Evolutionary conservation across 23 red algal species (phyloP), one percentile per base, ranked within the genome.

Genomic region (Gracilaria caudata): DNA sequence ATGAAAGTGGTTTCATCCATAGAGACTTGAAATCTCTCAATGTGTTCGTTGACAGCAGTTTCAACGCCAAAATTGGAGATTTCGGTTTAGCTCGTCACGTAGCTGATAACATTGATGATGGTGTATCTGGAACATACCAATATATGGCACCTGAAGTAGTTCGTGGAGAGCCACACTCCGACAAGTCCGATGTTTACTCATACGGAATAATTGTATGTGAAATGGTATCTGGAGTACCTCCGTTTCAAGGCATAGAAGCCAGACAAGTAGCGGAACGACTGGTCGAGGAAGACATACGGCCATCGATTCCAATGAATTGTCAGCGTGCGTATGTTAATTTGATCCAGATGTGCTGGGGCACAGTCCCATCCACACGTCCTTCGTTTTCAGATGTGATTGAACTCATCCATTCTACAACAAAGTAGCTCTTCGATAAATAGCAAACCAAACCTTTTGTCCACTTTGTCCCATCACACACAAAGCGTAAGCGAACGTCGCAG

Each of bases 11-110:
- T 9, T 65, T 98, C 14, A 10, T 98, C 47, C 96, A 98, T 70
- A 59, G 93, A 51, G 96, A 98, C 73, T 74, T 98, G 20, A 98
- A 98, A 72, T 93, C 92, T 7, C 60, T 92, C n/a, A 98, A 98
- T 68, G 20, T 98, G n/a, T 81, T 98, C 65, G 59, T 98, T 26
- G 96, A 98, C 78, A 77, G 55, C 46, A 64, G 74, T 68, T 98
- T 88, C 85, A 94, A 82, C 71, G 77, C 80, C 64, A 95, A 95
- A 75, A 79, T 98, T 43, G 89, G 93, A 10, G 96, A 98, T 39
- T 98, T 98, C 65, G 81, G 79, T 79, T 30, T 85, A 39, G 34
- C 79, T 77, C 53, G 65, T 61, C 44, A 78, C 55, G 66, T 38
- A 36, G 30, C 46, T 5, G 78, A 82, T 26, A 57, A 75, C 41